Base-by-base conservation (phyloP, 345 rosid genomes). In the Corchorus olitorius region DNA sequence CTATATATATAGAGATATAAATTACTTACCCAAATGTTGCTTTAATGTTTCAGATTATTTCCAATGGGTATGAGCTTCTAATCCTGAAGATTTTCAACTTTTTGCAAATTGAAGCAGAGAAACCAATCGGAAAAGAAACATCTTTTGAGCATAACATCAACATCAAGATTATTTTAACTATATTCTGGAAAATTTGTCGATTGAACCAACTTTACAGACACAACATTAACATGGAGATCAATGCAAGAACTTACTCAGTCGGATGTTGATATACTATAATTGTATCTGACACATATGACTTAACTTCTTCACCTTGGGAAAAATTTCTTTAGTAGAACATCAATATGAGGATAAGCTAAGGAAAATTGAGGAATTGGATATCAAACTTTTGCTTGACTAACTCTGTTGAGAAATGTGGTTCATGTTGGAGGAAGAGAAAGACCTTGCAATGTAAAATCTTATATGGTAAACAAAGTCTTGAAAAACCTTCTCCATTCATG, bases 211-310 rank as follows among this genome's bases (percentile, higher is more conserved):
- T 39, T 39, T 39, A 39, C 17, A 10, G 59, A 12, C 35, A 50
- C 1, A 65, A 20, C 17, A 65, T 43, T 17, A 43, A 65, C 50
- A 39, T 65, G 46, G 19, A 45, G 14, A 43, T 10, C 3, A 15
- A 13, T 46, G 46, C 55, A 67, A 67, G 56, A 48, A 67, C 53
- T 65, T 65, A 48, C 56, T 22, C 39, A 22, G 19, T 27, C 0
- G 27, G n/a, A 68, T 27, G 37, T 48, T 48, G 73, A 68, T 68
- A 49, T 49, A n/a, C n/a, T 14, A 69, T 69, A 69, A 14, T 49
- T 48, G 73, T 15, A 69, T 69, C 72, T 0, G 2, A 19, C 52
- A 27, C n/a, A n/a, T n/a, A n/a, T n/a, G n/a, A n/a, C n/a, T n/a
- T n/a, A 39, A 39, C 41, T 39, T 39, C 19, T 11, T 11, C 14